Base-by-base conservation (phyloP, 495 filamentous ascomycete genomes). In the Penicillium ucsense region DNA sequence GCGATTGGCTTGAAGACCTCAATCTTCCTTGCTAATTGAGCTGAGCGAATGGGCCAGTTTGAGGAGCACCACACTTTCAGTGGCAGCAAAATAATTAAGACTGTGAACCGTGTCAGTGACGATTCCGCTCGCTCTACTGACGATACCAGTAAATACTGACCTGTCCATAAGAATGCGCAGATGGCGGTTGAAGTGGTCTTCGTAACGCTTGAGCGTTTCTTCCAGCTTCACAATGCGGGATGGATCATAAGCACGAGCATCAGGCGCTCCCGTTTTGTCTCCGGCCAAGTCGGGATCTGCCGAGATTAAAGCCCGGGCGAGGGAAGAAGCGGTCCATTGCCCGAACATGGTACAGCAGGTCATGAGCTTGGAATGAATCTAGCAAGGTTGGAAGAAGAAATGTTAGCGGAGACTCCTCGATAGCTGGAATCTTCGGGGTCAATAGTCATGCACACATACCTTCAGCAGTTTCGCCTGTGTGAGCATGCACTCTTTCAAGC, bases 401-500 rank as follows among this genome's bases (percentile, higher is more conserved):
- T 20, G 20, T 20, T 20, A 20, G 20, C 20, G 20, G 20, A 20
- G 20, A 2, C 20, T 20, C 20, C 20, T 20, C 20, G 6, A 40
- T 31, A 32, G 34, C 34, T 37, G n/a, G 6, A 12, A 4, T 32
- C 5, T 27, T 32, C 43, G 20, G 20, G 20, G 20, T 20, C 20
- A 20, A 20, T 20, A 20, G 20, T 20, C 20, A 20, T 20, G 2
- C 20, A 20, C 20, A 20, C 77, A 41, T 76, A 96, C 92, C 72
- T 87, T 83, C 12, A 98, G 70, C 6, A 98, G 68, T 65, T 94
- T 95, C 45, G 85, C 85, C 61, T 98, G 95, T 8, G 94, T 97
- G 33, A 98, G 76, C 91, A 96, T 96, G 73, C 94, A 96, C 69
- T 96, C 92, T 68, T 97, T 97, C 46, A 98, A 70, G 64, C 92